Evolutionary conservation across 768 basidiomycete species (phyloP).

Genomic region (Kwoniella heveanensis): DNA sequence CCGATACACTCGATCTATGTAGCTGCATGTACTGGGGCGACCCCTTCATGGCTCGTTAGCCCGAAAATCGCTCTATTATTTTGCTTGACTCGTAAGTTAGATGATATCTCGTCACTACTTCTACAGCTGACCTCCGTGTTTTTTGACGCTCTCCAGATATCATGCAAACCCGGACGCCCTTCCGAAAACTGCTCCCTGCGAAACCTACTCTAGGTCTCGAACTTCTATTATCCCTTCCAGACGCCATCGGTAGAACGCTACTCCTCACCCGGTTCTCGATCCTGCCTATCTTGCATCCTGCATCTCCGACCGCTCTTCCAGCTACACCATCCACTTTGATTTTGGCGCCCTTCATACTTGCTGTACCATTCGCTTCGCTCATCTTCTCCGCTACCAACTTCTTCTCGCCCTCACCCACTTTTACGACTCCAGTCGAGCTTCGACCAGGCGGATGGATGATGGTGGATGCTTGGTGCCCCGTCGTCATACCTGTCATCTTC

Average conservation of each 20-base stretch:
- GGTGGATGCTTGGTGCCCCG: constrained; percentile 82
- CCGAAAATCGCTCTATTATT: constrained; percentile 69
- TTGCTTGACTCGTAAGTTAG: constrained; percentile 62
- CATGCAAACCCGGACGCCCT: constrained; percentile 47
- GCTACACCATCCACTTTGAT: constrained; percentile 77
- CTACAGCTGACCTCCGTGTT: background rate
- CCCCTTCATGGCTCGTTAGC: constrained; percentile 80
- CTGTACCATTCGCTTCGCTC: constrained; percentile 63
- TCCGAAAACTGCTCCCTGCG: constrained; percentile 66
- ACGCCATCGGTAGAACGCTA: constrained; percentile 76
- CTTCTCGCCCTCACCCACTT: constrained; percentile 67
- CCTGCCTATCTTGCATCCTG: constrained; percentile 62
- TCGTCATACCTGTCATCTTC: constrained; percentile 73
- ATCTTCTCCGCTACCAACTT: constrained; percentile 63
- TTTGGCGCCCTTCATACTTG: constrained; percentile 75
- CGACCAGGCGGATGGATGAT: constrained; percentile 81
- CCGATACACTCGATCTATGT: background rate
- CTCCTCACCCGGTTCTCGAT: constrained; percentile 78
- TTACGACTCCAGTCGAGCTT: constrained; percentile 79
- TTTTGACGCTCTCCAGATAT: constrained; percentile 31
- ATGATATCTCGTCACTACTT: no score
- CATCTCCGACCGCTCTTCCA: constrained; percentile 65
- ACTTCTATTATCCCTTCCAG: constrained; percentile 71
- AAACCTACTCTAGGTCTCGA: constrained; percentile 66
- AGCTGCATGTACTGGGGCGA: constrained; percentile 50